Evolutionary conservation across 2,329 filamentous ascomycete species (phyloP).

Genomic region (Fusarium sp.): DNA sequence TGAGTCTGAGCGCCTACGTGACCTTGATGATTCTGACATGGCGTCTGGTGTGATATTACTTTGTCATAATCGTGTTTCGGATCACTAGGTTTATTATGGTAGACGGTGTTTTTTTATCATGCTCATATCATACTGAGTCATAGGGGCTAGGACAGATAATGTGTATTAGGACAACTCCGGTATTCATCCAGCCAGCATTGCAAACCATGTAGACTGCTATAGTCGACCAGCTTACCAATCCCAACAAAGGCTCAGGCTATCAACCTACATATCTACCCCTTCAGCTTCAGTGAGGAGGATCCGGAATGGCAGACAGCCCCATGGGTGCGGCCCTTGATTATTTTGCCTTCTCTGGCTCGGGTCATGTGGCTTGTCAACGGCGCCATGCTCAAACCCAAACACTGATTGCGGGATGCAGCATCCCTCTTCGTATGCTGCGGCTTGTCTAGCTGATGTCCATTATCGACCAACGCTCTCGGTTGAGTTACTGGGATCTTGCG

Average conservation of each 20-base stretch:
- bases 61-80: not conserved
- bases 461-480: not conserved
- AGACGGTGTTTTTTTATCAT: no score
- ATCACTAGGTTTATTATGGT: no score
- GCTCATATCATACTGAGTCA: no score
- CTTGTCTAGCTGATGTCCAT: not conserved
- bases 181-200: no score
- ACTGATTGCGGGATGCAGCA: not conserved
- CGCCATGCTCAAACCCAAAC: not conserved
- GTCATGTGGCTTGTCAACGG: not conserved
- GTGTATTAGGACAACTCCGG: no score
- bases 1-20: slow-evolving; percentile 71
- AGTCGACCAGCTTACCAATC: not conserved
- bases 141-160: no score
- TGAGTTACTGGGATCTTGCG: not conserved
- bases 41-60: slow-evolving; percentile 52
- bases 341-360: no score
- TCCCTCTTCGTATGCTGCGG: not conserved
- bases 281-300: not conserved
- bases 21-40: slow-evolving; percentile 69
- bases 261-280: not conserved
- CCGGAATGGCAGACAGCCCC: not conserved
- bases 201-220: no score
- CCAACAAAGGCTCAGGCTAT: not conserved
- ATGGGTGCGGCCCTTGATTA: not conserved